phyloP scores from a whole-genome alignment of 345 rosid genomes.

The Corchorus olitorius region DNA sequence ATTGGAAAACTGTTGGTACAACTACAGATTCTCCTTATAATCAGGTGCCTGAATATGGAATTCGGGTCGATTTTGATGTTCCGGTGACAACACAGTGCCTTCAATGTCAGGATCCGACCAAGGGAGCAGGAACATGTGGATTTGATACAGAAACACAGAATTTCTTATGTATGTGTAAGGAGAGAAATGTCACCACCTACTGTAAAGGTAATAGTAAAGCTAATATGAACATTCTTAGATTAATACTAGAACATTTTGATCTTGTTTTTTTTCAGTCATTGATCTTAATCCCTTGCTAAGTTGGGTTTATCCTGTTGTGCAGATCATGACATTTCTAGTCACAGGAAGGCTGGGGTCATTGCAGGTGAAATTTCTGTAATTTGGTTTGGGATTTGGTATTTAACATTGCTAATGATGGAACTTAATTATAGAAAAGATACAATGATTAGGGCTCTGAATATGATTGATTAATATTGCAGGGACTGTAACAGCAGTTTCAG shows the following conservation, averaged over 20 bases:
- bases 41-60: conserved; percentile 85
- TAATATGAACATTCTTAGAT: background rate
- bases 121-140: conserved; percentile 74
- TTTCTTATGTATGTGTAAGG: conserved; percentile 67
- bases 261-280: too few species aligned
- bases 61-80: conserved; percentile 73
- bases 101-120: conserved; percentile 76
- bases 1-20: conserved; percentile 68
- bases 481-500: conserved; percentile 69
- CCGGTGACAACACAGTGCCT: conserved; percentile 80
- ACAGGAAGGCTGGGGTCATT: conserved; percentile 44
- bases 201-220: conserved; percentile 54
- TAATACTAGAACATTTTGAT: background rate
- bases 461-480: conserved; percentile 41
- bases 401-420: background rate
- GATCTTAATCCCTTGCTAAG: background rate
- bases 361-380: conserved; percentile 43
- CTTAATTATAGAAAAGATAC: background rate
- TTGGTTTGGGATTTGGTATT: background rate
- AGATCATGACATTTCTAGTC: conserved; percentile 45
- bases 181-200: conserved; percentile 63
- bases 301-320: conserved; percentile 16
- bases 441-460: background rate
- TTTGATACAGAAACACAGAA: conserved; percentile 56
- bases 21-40: conserved; percentile 41